These are phyloP conservation scores for Saturnispora besseyi DNA, from an alignment of 805 yeast genomes.

Conservation along the genomic window DNA sequence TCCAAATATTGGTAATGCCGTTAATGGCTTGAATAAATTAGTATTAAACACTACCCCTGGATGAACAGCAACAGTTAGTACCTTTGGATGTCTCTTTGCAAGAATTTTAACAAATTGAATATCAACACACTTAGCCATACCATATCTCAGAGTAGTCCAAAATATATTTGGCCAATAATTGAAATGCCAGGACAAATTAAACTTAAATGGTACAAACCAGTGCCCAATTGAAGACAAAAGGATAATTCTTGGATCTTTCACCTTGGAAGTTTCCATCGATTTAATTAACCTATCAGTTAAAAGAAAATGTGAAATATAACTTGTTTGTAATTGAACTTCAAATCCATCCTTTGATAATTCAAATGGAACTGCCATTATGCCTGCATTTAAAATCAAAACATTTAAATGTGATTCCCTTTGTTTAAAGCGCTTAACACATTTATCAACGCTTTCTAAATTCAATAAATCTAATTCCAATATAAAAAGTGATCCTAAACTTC, in stretches of 20 bases:
- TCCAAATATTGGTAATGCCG: conserved; percentile 71
- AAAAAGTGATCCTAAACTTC: conserved; percentile 41
- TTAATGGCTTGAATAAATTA: conserved; percentile 66
- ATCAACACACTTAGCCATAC: conserved; percentile 66
- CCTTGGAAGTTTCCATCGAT: conserved; percentile 32
- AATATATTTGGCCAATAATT: conserved; percentile 54
- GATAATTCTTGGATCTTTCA: conserved; percentile 43
- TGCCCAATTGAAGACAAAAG: conserved; percentile 63
- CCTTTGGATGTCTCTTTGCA: conserved; percentile 56
- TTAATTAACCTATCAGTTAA: conserved; percentile 54
- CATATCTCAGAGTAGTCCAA: conserved; percentile 73
- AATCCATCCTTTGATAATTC: conserved; percentile 51
- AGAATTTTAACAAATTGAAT: conserved; percentile 64
- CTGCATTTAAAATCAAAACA: conserved; percentile 68
- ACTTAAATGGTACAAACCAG: conserved; percentile 39
- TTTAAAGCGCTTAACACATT: conserved; percentile 40
- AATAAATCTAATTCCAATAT: conserved; percentile 49
- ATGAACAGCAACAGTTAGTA: conserved; percentile 58
- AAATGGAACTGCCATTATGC: conserved; percentile 70
- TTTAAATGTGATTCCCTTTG: conserved; percentile 43
- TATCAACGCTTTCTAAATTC: conserved; percentile 36
- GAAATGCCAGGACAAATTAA: conserved; percentile 40
- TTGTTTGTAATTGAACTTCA: conserved; percentile 74
- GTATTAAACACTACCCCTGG: conserved; percentile 88
- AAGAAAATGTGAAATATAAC: conserved; percentile 67